Base-by-base conservation (phyloP, 2,329 filamentous ascomycete genomes). In the Venturia pyrina region DNA sequence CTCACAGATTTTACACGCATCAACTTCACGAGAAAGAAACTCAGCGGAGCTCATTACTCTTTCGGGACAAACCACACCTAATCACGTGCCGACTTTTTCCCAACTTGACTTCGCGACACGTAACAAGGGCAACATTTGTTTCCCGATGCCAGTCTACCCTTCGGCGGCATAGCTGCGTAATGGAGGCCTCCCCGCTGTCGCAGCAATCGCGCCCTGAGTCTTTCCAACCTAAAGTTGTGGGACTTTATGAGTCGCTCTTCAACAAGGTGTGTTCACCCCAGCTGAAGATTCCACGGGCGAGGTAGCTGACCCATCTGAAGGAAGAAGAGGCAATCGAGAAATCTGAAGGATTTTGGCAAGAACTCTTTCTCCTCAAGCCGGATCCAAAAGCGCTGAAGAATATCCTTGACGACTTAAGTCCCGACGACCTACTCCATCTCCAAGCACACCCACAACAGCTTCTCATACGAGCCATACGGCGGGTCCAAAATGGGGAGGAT, bases 221-320 rank as follows among this genome's bases (percentile, higher is more conserved):
- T 50, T 97, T 99, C 75, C 89, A 96, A 78, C 93, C 90, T 65
- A 99, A 99, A 80, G 90, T 99, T 70, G 89, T 96, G 68, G 84
- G 89, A 76, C 86, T 98, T 63, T 99, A 99, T 78, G 86, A 93
- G 72, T 84, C 85, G 69, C 81, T 98, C 24, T 93, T 98, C 81
- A 79, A 78, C 5, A 59, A 59, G 71, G 83, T 85, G 77, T 66
- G 59, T 53, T 44, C 21, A 46, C 34, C 40, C 37, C 41, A 34
- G 8, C 32, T 32, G 13, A 28, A 24, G 19, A 41, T 48, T 21
- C 19, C 19, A 40, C 66, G 61, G 62, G 67, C 68, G 40, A 67
- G 37, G 66, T 67, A 65, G 69, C 67, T 72, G 69, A 72, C 72
- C 76, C 73, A 37, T 6, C 19, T 75, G 89, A 24, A 48, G 59